These are phyloP conservation scores for Trichoderma erinaceum DNA, from an alignment of 495 filamentous ascomycete genomes.

Conservation along the genomic window DNA sequence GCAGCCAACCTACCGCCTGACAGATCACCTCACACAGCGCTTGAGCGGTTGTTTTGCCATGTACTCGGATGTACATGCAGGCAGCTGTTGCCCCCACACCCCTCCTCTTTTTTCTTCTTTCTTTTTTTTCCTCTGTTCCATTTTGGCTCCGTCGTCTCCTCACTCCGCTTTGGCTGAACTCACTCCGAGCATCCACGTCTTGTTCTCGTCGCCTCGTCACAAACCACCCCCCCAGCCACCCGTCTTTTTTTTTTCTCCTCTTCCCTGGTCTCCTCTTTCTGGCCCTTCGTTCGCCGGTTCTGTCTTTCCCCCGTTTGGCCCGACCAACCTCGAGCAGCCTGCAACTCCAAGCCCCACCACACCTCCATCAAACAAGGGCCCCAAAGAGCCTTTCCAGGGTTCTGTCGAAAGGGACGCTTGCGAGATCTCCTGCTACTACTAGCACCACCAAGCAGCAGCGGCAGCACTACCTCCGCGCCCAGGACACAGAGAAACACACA, in stretches of 20 bases:
- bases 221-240: slow-evolving; percentile 11
- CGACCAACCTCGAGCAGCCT: slow-evolving; percentile 9
- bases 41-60: background rate
- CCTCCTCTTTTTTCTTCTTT: background rate
- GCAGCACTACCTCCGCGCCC: background rate
- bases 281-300: background rate
- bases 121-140: background rate
- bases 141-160: background rate
- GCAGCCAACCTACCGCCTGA: background rate
- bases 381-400: background rate
- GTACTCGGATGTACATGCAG: background rate
- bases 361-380: background rate
- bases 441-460: background rate
- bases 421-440: slow-evolving; percentile 10
- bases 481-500: background rate
- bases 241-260: background rate
- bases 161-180: background rate
- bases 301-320: slow-evolving; percentile 5
- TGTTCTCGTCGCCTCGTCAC: background rate
- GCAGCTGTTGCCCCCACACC: background rate
- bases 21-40: slow-evolving; percentile 7
- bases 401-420: background rate
- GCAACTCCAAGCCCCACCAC: slow-evolving; percentile 13
- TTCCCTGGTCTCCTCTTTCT: slow-evolving; percentile 1
- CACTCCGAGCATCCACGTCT: background rate